Conservation (phyloP, 73 alveolate species). For the Durusdinium trenchii region DNA sequence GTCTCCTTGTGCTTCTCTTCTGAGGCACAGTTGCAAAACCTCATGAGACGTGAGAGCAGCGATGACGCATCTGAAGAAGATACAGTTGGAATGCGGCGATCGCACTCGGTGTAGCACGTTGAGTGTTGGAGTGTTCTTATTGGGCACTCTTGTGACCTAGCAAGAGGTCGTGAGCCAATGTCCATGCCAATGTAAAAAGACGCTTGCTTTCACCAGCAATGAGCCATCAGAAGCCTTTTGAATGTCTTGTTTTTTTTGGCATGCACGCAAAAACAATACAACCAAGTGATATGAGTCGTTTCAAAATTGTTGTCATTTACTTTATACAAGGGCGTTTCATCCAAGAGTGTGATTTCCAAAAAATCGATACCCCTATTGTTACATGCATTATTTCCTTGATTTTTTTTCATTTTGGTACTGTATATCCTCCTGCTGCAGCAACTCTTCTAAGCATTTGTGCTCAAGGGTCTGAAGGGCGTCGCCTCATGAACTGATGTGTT, state of each 20-base stretch:
- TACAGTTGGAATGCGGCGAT: background rate
- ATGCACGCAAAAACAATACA: no score
- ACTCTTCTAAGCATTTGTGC: no score
- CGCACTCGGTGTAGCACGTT: conserved; percentile 67
- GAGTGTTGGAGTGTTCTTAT: background rate
- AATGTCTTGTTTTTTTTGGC: background rate
- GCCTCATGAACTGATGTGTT: no score
- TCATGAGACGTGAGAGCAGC: background rate
- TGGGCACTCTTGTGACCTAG: background rate
- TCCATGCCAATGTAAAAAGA: conserved; percentile 14
- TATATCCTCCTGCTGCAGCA: no score
- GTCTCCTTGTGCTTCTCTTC: no score
- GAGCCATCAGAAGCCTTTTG: no score
- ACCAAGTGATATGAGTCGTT: no score
- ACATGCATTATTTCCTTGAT: no score
- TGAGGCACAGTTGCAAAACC: conserved; percentile 13
- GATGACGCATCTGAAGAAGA: background rate
- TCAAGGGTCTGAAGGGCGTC: no score
- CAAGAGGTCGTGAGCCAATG: conserved; percentile 46
- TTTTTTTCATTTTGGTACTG: no score
- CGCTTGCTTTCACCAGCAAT: no score
- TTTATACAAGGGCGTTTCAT: background rate
- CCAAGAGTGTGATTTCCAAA: background rate
- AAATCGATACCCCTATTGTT: background rate
- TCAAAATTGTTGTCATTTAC: background rate